These are phyloP conservation scores for Macrophomina pseudophaseolina DNA, from an alignment of 2,329 filamentous ascomycete species.

Conservation along the genomic window DNA sequence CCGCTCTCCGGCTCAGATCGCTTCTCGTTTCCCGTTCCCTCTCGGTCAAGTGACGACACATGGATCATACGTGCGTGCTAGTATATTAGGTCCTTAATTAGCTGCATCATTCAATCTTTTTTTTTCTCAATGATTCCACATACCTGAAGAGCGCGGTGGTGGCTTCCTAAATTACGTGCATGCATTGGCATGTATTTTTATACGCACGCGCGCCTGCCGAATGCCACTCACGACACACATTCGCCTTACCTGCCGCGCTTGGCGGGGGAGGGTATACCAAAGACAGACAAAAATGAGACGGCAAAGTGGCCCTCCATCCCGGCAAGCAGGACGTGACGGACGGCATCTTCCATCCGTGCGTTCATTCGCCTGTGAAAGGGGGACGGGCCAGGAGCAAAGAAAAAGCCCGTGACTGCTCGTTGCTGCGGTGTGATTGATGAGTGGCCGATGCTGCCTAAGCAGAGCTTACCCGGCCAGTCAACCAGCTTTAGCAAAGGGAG, in stretches of 20 bases:
- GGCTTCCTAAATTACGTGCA: background rate
- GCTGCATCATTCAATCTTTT: background rate
- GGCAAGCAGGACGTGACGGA: background rate
- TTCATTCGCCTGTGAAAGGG: background rate
- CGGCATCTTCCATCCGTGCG: background rate
- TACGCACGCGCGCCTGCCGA: too few species aligned
- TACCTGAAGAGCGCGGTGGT: background rate
- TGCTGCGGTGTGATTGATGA: background rate
- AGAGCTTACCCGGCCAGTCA: background rate
- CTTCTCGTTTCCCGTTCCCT: background rate
- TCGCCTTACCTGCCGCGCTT: too few species aligned
- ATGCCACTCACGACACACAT: too few species aligned
- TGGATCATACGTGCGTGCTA: too few species aligned
- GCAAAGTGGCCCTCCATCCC: too few species aligned
- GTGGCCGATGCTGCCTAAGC: background rate
- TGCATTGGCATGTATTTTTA: background rate
- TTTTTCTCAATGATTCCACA: background rate
- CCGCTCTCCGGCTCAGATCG: background rate
- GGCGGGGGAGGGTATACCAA: too few species aligned
- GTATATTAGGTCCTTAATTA: too few species aligned
- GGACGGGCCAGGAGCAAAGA: too few species aligned
- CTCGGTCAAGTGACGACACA: too few species aligned
- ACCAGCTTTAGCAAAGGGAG: background rate
- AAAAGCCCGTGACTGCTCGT: background rate
- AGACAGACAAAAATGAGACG: too few species aligned